phyloP scores from a whole-genome alignment of 1,139 yeast genomes.

The Trichomonascaceae sp. region DNA sequence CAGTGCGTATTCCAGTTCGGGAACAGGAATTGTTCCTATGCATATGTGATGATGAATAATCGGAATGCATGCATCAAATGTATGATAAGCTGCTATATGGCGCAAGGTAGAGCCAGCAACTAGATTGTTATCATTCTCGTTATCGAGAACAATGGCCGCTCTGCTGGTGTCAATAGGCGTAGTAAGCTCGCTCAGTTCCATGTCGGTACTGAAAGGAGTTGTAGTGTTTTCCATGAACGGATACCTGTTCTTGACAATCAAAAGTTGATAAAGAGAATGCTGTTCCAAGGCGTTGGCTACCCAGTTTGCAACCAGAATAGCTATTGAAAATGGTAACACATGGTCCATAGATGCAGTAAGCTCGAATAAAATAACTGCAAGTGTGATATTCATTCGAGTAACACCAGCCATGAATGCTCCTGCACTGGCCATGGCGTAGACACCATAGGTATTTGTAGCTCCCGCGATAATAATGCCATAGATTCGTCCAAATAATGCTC shows the following conservation, averaged over 20 bases:
- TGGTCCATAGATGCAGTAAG: constrained; percentile 56
- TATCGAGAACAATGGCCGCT: constrained; percentile 5
- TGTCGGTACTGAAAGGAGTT: constrained; percentile 30
- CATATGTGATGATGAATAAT: constrained; percentile 34
- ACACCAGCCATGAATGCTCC: constrained; percentile 68
- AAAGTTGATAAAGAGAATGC: constrained; percentile 46
- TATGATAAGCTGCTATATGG: constrained; percentile 39
- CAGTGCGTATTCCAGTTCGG: constrained; percentile 48
- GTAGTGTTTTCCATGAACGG: constrained; percentile 47
- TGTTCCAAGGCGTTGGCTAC: constrained; percentile 50
- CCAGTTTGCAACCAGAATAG: constrained; percentile 57
- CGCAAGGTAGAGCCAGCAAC: constrained; percentile 36
- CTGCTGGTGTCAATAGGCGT: constrained; percentile 1
- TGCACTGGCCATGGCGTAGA: constrained; percentile 62
- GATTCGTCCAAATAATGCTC: constrained; percentile 55
- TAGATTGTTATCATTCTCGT: constrained; percentile 24
- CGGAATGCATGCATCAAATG: constrained; percentile 52
- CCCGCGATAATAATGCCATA: constrained; percentile 10
- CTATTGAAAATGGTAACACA: constrained; percentile 53
- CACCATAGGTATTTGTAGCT: constrained; percentile 37
- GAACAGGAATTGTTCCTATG: constrained; percentile 47
- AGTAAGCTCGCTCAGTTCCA: constrained; percentile 36
- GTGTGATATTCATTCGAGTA: constrained; percentile 58
- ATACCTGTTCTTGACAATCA: constrained; percentile 46
- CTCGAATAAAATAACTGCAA: constrained; percentile 56